Conservation (phyloP, 108 stramenopile species). For the Schizochytrium sp. region DNA sequence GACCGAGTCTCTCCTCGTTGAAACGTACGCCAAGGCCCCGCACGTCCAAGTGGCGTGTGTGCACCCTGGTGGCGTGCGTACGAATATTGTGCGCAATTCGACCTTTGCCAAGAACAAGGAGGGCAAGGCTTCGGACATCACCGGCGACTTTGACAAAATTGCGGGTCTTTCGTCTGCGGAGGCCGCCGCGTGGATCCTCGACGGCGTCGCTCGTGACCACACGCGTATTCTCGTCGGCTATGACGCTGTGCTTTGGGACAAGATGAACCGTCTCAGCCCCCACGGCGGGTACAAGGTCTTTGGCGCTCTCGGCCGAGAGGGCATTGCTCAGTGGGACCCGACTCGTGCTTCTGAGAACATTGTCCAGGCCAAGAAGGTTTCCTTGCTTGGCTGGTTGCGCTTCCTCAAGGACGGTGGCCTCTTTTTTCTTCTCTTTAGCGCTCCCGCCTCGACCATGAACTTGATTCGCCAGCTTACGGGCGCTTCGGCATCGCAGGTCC, state of each 20-base stretch:
- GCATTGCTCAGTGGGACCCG: not conserved
- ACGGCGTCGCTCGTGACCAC: not conserved
- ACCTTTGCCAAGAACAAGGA: not conserved
- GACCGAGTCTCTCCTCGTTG: not conserved
- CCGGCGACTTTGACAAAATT: not conserved
- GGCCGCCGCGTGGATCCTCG: not conserved
- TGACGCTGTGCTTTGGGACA: not conserved
- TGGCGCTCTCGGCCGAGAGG: not conserved
- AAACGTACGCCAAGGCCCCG: conserved; percentile 5
- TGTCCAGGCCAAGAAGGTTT: not conserved
- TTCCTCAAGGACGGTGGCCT: not conserved
- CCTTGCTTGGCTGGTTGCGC: not conserved
- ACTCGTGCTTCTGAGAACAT: not conserved
- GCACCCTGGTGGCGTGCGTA: not conserved
- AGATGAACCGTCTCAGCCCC: not conserved
- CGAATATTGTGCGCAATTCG: not conserved
- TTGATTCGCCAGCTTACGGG: too few species aligned
- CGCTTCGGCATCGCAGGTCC: too few species aligned
- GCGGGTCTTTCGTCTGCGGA: not conserved
- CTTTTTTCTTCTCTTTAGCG: too few species aligned
- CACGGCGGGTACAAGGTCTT: not conserved
- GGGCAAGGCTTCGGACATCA: not conserved
- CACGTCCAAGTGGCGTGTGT: not conserved
- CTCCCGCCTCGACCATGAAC: too few species aligned
- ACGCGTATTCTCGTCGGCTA: conserved; percentile 10